Base-by-base conservation (phyloP, 108 stramenopile genomes). In the Mediolabrus comicus region DNA sequence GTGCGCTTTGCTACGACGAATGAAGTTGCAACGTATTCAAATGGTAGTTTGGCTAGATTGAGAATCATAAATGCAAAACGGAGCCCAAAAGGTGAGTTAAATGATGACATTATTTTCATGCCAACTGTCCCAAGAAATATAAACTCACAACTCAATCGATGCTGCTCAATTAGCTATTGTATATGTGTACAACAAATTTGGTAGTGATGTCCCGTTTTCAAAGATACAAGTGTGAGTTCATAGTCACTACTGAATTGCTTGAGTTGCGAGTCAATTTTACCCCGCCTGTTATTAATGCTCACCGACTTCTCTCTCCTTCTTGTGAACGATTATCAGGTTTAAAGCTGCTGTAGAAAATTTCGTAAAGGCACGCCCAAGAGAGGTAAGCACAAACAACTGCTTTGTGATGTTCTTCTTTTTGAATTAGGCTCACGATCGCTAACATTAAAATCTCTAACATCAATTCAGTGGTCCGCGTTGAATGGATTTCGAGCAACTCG, bases 1-100 rank as follows among this genome's bases (percentile, higher is more conserved):
- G 72, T 79, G 3, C 7, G 72, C 33, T 88, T 36, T 77, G 85
- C 71, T 35, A 71, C 74, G 55, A 84, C 71, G 55, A 58, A 81
- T 38, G 70, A 81, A 38, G 75, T 76, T 65, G 74, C 75, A 9
- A 74, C 71, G 1, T 65, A 70, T 59, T 71, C 74, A 5, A 81
- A 81, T 62, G 79, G 79, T 0, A 69, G 74, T 3, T 43, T 81
- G 10, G 79, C 79, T 9, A 30, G 38, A 58, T 39, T 67, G 17
- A 57, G 75, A 35, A 75, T 82, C 16, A 55, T 73, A 34, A 76
- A 68, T 54, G 75, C 70, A 12, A 69, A 69, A 16, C 54, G 43
- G 4, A 46, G 62, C 8, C 68, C 69, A 14, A 62, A 59, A 58
- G 72, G 12, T 41, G 39, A 12, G 11, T 19, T 59, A 53, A 28